Percentiles rank a stretch among this genome's conserved stretches.
Evolutionary conservation across 805 yeast genomes (phyloP).

Genomic region (Barnettozyma pratensis): DNA sequence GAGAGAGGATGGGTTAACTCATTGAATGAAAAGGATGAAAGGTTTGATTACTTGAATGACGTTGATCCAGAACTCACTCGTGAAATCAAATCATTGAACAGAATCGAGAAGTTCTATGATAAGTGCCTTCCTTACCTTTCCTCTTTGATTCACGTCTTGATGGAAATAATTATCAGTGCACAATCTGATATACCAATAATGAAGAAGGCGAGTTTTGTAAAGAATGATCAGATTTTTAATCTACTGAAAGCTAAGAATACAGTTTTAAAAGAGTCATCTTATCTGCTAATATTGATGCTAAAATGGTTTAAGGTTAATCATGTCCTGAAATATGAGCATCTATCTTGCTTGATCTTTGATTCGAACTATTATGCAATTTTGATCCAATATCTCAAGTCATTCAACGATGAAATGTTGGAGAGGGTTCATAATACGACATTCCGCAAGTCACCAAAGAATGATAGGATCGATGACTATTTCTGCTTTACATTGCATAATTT

Average conservation of each 20-base stretch:
- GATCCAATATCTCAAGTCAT: constrained; percentile 13
- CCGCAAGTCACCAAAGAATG: constrained; percentile 11
- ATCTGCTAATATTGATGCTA: constrained; percentile 46
- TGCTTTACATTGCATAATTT: constrained; percentile 47
- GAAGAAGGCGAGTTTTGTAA: neutral
- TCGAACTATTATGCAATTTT: constrained; percentile 41
- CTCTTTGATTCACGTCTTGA: constrained; percentile 57
- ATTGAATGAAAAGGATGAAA: constrained; percentile 15
- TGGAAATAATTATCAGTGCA: constrained; percentile 50
- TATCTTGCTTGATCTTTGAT: constrained; percentile 70
- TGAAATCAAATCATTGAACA: constrained; percentile 38
- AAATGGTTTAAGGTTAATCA: constrained; percentile 82
- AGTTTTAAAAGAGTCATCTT: constrained; percentile 52
- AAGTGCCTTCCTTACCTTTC: constrained; percentile 49
- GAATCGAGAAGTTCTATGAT: constrained; percentile 59
- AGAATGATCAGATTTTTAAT: constrained; percentile 37
- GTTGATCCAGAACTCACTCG: constrained; percentile 18
- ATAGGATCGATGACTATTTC: constrained; percentile 31
- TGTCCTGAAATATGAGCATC: constrained; percentile 70
- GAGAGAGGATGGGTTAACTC: constrained; percentile 56
- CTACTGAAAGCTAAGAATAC: constrained; percentile 57
- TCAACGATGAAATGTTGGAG: constrained; percentile 23
- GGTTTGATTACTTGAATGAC: constrained; percentile 27
- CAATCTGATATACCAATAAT: constrained; percentile 7
- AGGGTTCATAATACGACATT: constrained; percentile 25